A percentile compares a stretch with the other conserved stretches of the same genome.
Conservation (phyloP, 805 yeast species). For the Maudiozyma serrabonitensis region DNA sequence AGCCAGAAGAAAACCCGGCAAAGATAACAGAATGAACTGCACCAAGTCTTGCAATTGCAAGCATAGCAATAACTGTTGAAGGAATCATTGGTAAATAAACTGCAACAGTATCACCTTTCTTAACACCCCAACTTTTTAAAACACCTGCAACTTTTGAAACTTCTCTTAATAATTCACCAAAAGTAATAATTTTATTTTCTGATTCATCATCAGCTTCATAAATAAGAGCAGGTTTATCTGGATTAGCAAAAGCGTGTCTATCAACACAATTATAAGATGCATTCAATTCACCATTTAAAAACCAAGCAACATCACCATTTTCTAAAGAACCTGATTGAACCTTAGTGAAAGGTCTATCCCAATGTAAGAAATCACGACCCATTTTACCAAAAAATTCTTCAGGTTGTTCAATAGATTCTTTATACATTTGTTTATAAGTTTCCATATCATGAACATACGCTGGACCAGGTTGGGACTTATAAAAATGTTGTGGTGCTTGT, state of each 20-base stretch:
- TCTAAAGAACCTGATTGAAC: constrained; percentile 49
- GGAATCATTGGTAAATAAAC: constrained; percentile 97
- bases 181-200: constrained; percentile 66
- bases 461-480: constrained; percentile 31
- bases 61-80: constrained; percentile 86
- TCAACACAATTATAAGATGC: constrained; percentile 93
- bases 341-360: constrained; percentile 62
- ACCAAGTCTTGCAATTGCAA: constrained; percentile 89
- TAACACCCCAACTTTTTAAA: constrained; percentile 73
- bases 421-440: constrained; percentile 64
- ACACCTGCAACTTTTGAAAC: constrained; percentile 84
- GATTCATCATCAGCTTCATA: constrained; percentile 90
- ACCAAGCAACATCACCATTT: constrained; percentile 86
- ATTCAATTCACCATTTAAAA: constrained; percentile 83
- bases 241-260: constrained; percentile 83
- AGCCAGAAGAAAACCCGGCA: constrained; percentile 94
- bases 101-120: constrained; percentile 93
- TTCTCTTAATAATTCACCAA: constrained; percentile 74
- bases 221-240: constrained; percentile 74
- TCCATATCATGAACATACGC: constrained; percentile 49
- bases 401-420: constrained; percentile 74
- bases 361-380: constrained; percentile 61
- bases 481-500: constrained; percentile 32
- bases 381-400: constrained; percentile 69
- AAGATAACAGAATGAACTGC: constrained; percentile 94